phyloP scores from a whole-genome alignment of 768 basidiomycete species.

The Lenzites betulinus region DNA sequence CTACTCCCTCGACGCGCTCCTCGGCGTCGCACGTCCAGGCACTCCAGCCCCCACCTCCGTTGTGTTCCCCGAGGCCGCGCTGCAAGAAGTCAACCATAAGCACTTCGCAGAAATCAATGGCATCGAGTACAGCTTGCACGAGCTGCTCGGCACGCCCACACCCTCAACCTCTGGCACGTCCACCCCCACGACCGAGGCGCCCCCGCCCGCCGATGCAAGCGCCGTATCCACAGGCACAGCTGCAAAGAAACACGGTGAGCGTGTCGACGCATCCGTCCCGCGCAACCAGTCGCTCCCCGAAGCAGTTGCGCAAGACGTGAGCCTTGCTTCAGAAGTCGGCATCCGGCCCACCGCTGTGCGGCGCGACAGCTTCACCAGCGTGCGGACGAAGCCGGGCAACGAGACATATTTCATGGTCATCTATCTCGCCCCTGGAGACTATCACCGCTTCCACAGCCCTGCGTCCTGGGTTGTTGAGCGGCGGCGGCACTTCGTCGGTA shows the following conservation, averaged over 20 bases:
- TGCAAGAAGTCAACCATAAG: slow-evolving; percentile 73
- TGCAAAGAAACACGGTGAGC: slow-evolving; percentile 63
- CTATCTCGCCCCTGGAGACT: slow-evolving; percentile 98
- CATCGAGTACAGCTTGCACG: slow-evolving; percentile 91
- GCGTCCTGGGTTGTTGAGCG: slow-evolving; percentile 98
- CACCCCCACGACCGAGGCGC: slow-evolving; percentile 29
- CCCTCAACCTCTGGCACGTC: slow-evolving; percentile 46
- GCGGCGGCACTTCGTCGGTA: slow-evolving; percentile 90
- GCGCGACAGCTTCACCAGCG: slow-evolving; percentile 43
- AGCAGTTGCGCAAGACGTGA: slow-evolving; percentile 63
- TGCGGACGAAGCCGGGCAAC: slow-evolving; percentile 69
- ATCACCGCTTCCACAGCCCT: slow-evolving; percentile 96
- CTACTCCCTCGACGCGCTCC: slow-evolving; percentile 91
- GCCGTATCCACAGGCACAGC: slow-evolving; percentile 20
- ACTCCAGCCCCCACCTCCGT: slow-evolving; percentile 44
- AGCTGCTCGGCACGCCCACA: slow-evolving; percentile 68
- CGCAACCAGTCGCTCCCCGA: slow-evolving; percentile 56
- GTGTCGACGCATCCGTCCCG: slow-evolving; percentile 75
- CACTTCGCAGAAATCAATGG: slow-evolving; percentile 98
- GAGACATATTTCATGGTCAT: slow-evolving; percentile 91
- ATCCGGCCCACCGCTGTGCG: slow-evolving; percentile 43
- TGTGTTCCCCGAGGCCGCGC: slow-evolving; percentile 48
- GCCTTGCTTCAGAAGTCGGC: slow-evolving; percentile 76
- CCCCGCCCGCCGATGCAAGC: slow-evolving; percentile 22
- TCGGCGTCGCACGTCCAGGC: slow-evolving; percentile 67